Evolutionary conservation across 768 basidiomycete genomes (phyloP).

Genomic region (Rhizopogon roseolus): DNA sequence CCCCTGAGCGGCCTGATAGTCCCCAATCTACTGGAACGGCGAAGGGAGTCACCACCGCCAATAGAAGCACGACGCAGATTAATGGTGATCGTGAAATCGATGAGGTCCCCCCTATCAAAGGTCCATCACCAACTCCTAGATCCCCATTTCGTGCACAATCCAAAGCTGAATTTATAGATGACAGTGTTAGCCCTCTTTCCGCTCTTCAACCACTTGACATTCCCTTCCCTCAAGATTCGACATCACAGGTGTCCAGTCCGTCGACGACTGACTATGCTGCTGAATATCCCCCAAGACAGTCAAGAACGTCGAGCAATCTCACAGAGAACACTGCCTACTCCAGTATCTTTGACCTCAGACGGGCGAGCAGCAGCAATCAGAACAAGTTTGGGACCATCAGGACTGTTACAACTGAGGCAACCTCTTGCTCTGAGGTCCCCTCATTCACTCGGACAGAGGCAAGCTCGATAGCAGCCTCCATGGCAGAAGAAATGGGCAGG

Average conservation of each 20-base stretch:
- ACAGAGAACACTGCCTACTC: constrained; percentile 56
- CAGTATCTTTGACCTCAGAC: constrained; percentile 54
- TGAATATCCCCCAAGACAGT: constrained; percentile 47
- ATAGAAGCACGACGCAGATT: constrained; percentile 7
- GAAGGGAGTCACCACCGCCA: constrained; percentile 16
- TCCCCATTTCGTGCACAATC: constrained; percentile 48
- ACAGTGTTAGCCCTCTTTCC: constrained; percentile 4
- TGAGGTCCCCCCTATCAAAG: constrained; percentile 32
- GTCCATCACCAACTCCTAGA: constrained; percentile 35
- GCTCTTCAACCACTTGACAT: constrained; percentile 19
- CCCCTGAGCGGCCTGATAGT: constrained; percentile 51
- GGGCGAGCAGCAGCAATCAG: constrained; percentile 36
- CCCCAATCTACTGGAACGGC: constrained; percentile 39
- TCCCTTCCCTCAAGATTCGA: constrained; percentile 31
- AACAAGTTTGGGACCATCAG: constrained; percentile 76
- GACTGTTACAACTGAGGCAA: constrained; percentile 79
- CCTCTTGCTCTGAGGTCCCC: constrained; percentile 57
- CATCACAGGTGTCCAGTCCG: constrained; percentile 32
- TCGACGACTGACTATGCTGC: constrained; percentile 26
- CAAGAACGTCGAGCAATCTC: constrained; percentile 56
- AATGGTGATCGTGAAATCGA: constrained; percentile 28
- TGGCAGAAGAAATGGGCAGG: constrained; percentile 36
- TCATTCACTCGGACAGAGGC: constrained; percentile 66
- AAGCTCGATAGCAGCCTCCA: constrained; percentile 47
- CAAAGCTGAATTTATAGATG: constrained; percentile 12